Evolutionary conservation across 2,329 filamentous ascomycete genomes (phyloP).

Genomic region (Fusarium chaquense): DNA sequence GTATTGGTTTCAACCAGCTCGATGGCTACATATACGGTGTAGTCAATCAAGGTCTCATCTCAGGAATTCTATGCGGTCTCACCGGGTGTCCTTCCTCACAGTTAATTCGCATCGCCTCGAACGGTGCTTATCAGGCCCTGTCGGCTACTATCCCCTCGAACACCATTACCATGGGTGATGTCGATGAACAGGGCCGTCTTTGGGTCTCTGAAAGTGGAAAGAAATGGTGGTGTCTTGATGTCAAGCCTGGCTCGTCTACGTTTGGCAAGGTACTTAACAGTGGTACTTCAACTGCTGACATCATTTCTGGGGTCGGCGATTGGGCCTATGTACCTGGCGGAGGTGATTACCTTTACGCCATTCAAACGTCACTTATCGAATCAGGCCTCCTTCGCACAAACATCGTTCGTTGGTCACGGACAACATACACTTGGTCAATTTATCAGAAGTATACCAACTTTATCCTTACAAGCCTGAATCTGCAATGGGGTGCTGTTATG

Average conservation of each 20-base stretch:
- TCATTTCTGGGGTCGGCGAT: neutral
- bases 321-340: conserved; percentile 12
- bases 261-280: conserved; percentile 7
- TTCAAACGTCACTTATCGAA: conserved; percentile 5
- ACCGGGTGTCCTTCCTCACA: neutral
- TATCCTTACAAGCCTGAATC: conserved; percentile 3
- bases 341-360: conserved; percentile 10
- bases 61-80: neutral
- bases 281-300: neutral
- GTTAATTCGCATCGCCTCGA: conserved; percentile 2
- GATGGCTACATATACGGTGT: conserved; percentile 14
- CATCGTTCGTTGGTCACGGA: conserved; percentile 23
- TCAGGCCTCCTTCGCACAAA: conserved; percentile 15
- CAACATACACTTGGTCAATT: conserved; percentile 14
- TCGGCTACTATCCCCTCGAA: neutral
- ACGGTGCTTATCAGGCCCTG: conserved; percentile 2
- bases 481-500: conserved; percentile 15
- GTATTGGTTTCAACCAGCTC: conserved; percentile 8
- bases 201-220: conserved; percentile 9
- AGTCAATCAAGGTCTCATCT: neutral
- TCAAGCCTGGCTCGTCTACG: neutral
- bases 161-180: conserved; percentile 5
- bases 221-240: conserved; percentile 12
- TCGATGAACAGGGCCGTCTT: conserved; percentile 5
- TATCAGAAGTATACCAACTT: conserved; percentile 4